Percentiles rank a stretch among this genome's conserved stretches.
These are phyloP conservation scores for Periconia sp. DNA, from an alignment of 2,329 filamentous ascomycete genomes.

Conservation along the genomic window DNA sequence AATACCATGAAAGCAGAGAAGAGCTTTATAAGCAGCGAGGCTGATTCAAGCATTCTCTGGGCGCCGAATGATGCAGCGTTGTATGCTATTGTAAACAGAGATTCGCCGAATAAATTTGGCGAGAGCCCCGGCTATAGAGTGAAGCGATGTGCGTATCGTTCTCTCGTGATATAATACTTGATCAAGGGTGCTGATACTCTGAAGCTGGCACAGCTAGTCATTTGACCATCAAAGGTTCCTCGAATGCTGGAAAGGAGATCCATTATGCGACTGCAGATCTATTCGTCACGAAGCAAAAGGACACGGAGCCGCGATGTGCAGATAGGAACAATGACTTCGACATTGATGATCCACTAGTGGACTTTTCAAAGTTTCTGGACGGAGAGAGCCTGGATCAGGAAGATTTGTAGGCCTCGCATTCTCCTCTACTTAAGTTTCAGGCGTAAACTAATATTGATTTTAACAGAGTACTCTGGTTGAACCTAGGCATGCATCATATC, in stretches of 20 bases:
- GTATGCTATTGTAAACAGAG: constrained; percentile 59
- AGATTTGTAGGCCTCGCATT: constrained; percentile 33
- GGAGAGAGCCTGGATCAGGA: constrained; percentile 51
- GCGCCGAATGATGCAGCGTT: constrained; percentile 53
- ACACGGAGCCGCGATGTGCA: constrained; percentile 57
- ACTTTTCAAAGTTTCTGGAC: constrained; percentile 60
- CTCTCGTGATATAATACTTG: constrained; percentile 5
- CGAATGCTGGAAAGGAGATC: constrained; percentile 53
- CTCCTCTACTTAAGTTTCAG: neutral
- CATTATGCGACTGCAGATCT: constrained; percentile 60
- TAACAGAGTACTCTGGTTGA: constrained; percentile 56
- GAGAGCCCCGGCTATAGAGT: constrained; percentile 61
- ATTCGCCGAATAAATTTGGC: constrained; percentile 56
- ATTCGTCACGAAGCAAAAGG: constrained; percentile 58
- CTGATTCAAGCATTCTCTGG: constrained; percentile 55
- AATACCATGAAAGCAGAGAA: constrained; percentile 60
- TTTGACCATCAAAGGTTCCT: constrained; percentile 58
- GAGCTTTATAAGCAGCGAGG: constrained; percentile 44
- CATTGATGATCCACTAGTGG: constrained; percentile 55
- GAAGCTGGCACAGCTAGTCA: constrained; percentile 23
- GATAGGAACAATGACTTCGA: constrained; percentile 56
- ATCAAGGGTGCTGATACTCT: constrained; percentile 10
- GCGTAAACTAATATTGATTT: neutral
- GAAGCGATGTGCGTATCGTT: constrained; percentile 50
- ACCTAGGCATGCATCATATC: constrained; percentile 60